Conservation (phyloP, 2,329 filamentous ascomycete species). For the Penicillium sp. region DNA sequence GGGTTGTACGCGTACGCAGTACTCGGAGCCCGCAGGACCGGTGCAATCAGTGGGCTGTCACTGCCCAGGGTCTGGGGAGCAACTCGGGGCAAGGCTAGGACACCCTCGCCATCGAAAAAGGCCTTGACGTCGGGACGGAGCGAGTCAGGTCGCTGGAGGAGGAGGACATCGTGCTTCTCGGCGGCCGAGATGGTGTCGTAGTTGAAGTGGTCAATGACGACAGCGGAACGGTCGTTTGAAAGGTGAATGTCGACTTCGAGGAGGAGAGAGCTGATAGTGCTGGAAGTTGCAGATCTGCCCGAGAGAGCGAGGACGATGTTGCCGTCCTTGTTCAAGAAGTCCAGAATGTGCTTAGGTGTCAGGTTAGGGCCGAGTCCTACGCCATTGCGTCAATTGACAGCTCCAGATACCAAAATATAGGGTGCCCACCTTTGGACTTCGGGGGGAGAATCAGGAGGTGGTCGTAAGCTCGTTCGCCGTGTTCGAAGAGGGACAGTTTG, state of each 20-base stretch:
- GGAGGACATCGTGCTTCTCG: slow-evolving; percentile 82
- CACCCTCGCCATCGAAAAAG: slow-evolving; percentile 66
- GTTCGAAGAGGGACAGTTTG: slow-evolving; percentile 70
- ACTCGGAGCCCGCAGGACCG: slow-evolving; percentile 73
- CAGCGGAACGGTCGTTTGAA: slow-evolving; percentile 75
- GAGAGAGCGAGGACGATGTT: slow-evolving; percentile 87
- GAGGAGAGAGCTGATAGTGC: slow-evolving; percentile 71
- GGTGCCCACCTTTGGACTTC: slow-evolving; percentile 71
- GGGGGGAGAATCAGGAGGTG: slow-evolving; percentile 84
- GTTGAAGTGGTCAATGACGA: slow-evolving; percentile 94
- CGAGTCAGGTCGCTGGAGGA: slow-evolving; percentile 64
- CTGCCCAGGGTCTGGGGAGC: slow-evolving; percentile 78
- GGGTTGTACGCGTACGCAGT: slow-evolving; percentile 93
- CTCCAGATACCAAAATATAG: not conserved
- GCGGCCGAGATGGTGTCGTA: slow-evolving; percentile 72
- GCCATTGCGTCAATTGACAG: slow-evolving; percentile 24
- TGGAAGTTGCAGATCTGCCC: slow-evolving; percentile 63
- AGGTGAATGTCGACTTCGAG: slow-evolving; percentile 83
- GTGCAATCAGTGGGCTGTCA: slow-evolving; percentile 67
- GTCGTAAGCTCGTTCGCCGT: slow-evolving; percentile 85
- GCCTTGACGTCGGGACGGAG: slow-evolving; percentile 66
- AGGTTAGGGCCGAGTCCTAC: slow-evolving; percentile 80
- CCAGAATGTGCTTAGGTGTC: slow-evolving; percentile 77
- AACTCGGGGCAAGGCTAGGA: slow-evolving; percentile 76
- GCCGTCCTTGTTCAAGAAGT: slow-evolving; percentile 86